Conservation (phyloP, 805 yeast species). For the Blastobotrys terrestris region DNA sequence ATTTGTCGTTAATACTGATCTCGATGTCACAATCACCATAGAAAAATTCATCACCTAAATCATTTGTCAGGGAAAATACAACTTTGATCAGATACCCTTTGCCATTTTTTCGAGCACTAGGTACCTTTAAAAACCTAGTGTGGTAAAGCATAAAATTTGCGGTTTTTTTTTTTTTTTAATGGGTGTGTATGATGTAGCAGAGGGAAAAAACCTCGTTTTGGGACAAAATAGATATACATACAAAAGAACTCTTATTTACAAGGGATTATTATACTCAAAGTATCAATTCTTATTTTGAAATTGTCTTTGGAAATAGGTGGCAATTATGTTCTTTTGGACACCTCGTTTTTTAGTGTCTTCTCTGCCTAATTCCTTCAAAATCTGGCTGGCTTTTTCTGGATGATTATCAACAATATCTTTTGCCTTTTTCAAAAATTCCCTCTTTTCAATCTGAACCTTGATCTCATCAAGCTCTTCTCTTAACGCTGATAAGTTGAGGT, state of each 20-base stretch:
- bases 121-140: constrained; percentile 32
- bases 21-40: constrained; percentile 26
- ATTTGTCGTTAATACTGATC: not conserved
- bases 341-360: constrained; percentile 35
- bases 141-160: constrained; percentile 30
- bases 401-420: constrained; percentile 27
- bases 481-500: constrained; percentile 37
- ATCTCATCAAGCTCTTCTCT: constrained; percentile 35
- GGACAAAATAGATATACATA: not conserved
- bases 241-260: too few species aligned
- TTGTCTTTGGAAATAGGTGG: constrained; percentile 44
- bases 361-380: constrained; percentile 34
- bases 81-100: constrained; percentile 7
- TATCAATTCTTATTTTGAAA: not conserved
- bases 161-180: not conserved
- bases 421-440: constrained; percentile 19
- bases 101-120: constrained; percentile 12
- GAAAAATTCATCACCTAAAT: constrained; percentile 37
- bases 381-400: constrained; percentile 34
- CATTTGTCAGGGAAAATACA: constrained; percentile 32
- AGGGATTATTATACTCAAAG: not conserved
- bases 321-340: constrained; percentile 64
- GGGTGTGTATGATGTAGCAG: not conserved
- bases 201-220: not conserved
- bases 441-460: constrained; percentile 27